Base-by-base conservation (phyloP, 2,329 filamentous ascomycete genomes). In the Coleophoma eucalyptorum region DNA sequence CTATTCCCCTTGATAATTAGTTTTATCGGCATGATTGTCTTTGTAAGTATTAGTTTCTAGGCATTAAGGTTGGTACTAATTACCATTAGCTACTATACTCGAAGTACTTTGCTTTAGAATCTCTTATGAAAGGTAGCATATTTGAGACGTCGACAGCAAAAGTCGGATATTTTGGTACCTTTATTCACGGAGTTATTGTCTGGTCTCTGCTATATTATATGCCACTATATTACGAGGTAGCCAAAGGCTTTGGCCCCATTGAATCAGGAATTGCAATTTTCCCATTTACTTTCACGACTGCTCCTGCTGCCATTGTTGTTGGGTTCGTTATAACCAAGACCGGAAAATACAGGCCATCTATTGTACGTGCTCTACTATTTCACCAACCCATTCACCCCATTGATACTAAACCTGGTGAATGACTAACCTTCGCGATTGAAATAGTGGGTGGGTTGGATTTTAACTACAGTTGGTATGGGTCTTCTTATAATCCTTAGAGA, bases 271-370 rank as follows among this genome's bases (percentile, higher is more conserved):
- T 84, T 1, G 78, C 76, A 20, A 63, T 78, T 19, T 79, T 85
- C 50, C 81, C 81, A 0, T 69, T 79, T 48, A 81, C 79, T 0
- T 79, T 87, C 55, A 85, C 81, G 0, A 76, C 86, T 8, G 81
- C 81, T 0, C 83, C 56, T 4, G 51, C 79, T 20, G 77, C 79
- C 4, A 71, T 83, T 43, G 62, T 78, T 0, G 75, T 79, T 3
- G 83, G 81, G n/a, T 59, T 79, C 46, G 52, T 77, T 2, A 79
- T 83, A 34, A 74, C 75, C 5, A 70, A 73, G 21, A 81, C 75
- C 0, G 82, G 81, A 7, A 68, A 65, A 44, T 88, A 87, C 63
- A 74, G 80, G n/a, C 53, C 76, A 75, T 74, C 78, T 1, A 69
- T 85, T 51, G n/a, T n/a, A n/a, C n/a, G n/a, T n/a, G n/a, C n/a